These are phyloP conservation scores for Turritis glabra DNA, from an alignment of 345 rosid species.

Conservation along the genomic window DNA sequence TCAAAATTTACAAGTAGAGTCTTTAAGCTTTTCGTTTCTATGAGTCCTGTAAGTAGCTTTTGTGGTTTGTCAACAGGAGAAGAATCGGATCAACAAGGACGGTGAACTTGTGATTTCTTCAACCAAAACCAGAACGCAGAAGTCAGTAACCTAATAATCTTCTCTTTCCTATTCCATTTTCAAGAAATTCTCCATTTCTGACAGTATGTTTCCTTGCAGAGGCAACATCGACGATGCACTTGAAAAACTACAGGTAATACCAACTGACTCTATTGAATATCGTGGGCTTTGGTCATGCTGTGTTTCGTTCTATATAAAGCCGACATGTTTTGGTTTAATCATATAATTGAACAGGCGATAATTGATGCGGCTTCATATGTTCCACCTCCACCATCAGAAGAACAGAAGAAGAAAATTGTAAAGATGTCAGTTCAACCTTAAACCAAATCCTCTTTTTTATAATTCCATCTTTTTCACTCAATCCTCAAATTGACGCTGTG, in stretches of 20 bases:
- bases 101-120: slow-evolving; percentile 96
- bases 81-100: slow-evolving; percentile 95
- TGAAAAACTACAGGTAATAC: slow-evolving; percentile 76
- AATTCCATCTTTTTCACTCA: not conserved
- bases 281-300: not conserved
- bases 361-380: slow-evolving; percentile 92
- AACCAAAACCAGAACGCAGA: slow-evolving; percentile 91
- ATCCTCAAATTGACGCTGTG: not conserved
- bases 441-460: not conserved
- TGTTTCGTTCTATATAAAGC: not conserved
- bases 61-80: slow-evolving; percentile 61
- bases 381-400: slow-evolving; percentile 98
- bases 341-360: slow-evolving; percentile 58
- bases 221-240: slow-evolving; percentile 94
- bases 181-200: slow-evolving; percentile 4
- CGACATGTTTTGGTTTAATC: not conserved
- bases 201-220: slow-evolving; percentile 47
- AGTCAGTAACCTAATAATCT: slow-evolving; percentile 42
- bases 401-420: slow-evolving; percentile 90
- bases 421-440: slow-evolving; percentile 53
- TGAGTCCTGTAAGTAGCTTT: not conserved
- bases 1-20: not conserved
- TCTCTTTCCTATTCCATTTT: not conserved
- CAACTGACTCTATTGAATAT: not conserved
- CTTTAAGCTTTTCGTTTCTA: not conserved